A percentile compares a stretch with the other conserved stretches of the same genome.
These are phyloP conservation scores for Thuidium tamariscinum DNA, from an alignment of 225 moss, liverwort and hornwort genomes.

Conservation along the genomic window DNA sequence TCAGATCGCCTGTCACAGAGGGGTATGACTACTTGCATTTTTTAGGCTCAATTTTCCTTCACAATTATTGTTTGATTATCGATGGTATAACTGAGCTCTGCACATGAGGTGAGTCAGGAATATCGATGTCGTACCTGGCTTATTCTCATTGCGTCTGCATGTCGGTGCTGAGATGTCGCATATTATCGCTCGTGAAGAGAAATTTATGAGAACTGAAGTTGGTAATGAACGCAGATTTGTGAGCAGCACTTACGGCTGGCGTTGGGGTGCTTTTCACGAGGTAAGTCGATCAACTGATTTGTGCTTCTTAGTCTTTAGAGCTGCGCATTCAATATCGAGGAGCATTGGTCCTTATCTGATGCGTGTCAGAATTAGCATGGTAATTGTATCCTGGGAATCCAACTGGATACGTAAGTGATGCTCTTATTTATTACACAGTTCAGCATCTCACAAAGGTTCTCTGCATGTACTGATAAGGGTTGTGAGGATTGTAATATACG, in stretches of 20 bases:
- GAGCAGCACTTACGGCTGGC: conserved; percentile 83
- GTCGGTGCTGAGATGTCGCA: conserved; percentile 5
- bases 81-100: not conserved
- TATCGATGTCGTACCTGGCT: not conserved
- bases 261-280: conserved; percentile 95
- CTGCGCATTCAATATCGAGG: not conserved
- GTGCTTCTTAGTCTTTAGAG: not conserved
- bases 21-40: conserved; percentile 30
- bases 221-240: conserved; percentile 45
- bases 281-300: conserved; percentile 6
- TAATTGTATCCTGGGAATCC: not conserved
- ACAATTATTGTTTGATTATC: not conserved
- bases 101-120: not conserved
- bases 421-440: not conserved
- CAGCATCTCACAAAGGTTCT: not conserved
- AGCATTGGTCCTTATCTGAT: not conserved
- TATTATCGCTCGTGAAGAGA: not conserved
- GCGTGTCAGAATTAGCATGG: not conserved
- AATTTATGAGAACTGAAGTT: not conserved
- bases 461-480: not conserved
- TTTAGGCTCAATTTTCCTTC: not conserved
- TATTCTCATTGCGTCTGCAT: not conserved
- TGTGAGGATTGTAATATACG: not conserved
- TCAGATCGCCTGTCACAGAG: conserved; percentile 57
- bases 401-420: not conserved